phyloP scores from a whole-genome alignment of 164 flowering plant genomes.

The Chloranthus sessilifolius region DNA sequence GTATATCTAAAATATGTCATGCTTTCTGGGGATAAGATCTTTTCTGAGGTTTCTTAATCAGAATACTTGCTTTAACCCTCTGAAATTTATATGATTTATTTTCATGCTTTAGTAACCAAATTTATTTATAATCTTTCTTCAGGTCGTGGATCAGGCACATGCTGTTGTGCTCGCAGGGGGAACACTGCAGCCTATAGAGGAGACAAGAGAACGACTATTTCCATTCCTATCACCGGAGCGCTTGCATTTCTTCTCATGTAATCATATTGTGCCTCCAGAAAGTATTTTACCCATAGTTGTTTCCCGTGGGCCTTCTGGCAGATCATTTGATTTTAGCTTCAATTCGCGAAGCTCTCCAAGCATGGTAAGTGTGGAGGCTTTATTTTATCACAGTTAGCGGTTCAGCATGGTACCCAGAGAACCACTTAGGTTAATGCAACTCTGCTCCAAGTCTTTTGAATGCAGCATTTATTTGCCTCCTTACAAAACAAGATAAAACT shows the following conservation, averaged over 20 bases:
- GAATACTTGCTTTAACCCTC: not conserved
- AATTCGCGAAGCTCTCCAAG: slow-evolving; percentile 54
- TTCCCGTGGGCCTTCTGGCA: slow-evolving; percentile 86
- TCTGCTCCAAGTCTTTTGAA: too few species aligned
- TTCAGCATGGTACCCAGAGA: too few species aligned
- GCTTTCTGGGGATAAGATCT: slow-evolving; percentile 94
- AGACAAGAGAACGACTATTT: slow-evolving; percentile 82
- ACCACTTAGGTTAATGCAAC: too few species aligned
- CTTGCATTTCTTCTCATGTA: slow-evolving; percentile 81
- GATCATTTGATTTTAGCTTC: slow-evolving; percentile 84
- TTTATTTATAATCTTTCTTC: slow-evolving; percentile 10
- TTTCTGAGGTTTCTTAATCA: slow-evolving; percentile 65
- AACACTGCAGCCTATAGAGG: slow-evolving; percentile 93
- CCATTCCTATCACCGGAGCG: slow-evolving; percentile 55
- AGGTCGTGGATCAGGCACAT: slow-evolving; percentile 83
- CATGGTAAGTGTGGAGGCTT: slow-evolving; percentile 72
- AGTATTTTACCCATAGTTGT: slow-evolving; percentile 83
- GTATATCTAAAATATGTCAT: slow-evolving; percentile 83
- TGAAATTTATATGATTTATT: not conserved
- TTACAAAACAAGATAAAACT: too few species aligned
- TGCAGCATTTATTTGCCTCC: too few species aligned
- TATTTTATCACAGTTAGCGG: too few species aligned
- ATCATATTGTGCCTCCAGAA: slow-evolving; percentile 84
- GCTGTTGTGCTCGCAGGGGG: slow-evolving; percentile 95
- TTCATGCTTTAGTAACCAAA: not conserved